Conservation (phyloP, 441 rosid genomes). For the Pelargonium citronellum region DNA sequence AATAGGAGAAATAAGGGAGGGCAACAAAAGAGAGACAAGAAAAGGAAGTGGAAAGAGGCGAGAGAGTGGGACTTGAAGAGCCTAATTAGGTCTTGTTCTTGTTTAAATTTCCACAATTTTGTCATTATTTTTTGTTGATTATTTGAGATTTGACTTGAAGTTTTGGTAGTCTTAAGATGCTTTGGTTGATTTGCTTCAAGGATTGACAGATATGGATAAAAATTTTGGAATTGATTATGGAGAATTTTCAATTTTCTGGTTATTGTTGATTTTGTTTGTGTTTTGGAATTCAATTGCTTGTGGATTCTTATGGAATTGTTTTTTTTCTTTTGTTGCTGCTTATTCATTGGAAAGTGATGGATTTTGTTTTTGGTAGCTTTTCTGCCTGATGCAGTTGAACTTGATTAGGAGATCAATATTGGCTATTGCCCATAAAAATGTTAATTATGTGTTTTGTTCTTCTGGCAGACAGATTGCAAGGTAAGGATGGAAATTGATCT, state of each 20-base stretch:
- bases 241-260: not conserved
- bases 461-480: constrained; percentile 16
- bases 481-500: constrained; percentile 17
- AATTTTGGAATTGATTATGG: constrained; percentile 46
- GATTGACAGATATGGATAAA: constrained; percentile 83
- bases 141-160: not conserved
- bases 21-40: too few species aligned
- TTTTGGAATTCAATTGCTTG: constrained; percentile 11
- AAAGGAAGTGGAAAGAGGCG: too few species aligned
- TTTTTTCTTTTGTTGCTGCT: too few species aligned
- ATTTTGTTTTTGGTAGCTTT: not conserved
- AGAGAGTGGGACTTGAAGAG: constrained; percentile 51
- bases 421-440: not conserved
- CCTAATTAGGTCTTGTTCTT: constrained; percentile 69
- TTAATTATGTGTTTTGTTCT: constrained; percentile 9
- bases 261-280: not conserved
- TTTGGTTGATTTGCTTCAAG: constrained; percentile 79
- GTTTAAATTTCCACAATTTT: not conserved
- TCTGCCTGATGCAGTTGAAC: not conserved
- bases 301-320: constrained; percentile 57
- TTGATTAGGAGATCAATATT: not conserved
- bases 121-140: not conserved
- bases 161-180: constrained; percentile 63
- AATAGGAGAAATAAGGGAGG: too few species aligned
- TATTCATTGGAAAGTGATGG: too few species aligned